Evolutionary conservation across 495 filamentous ascomycete species (phyloP), one percentile per base, ranked within the genome.

Genomic region (Aspergillus kassunensis): DNA sequence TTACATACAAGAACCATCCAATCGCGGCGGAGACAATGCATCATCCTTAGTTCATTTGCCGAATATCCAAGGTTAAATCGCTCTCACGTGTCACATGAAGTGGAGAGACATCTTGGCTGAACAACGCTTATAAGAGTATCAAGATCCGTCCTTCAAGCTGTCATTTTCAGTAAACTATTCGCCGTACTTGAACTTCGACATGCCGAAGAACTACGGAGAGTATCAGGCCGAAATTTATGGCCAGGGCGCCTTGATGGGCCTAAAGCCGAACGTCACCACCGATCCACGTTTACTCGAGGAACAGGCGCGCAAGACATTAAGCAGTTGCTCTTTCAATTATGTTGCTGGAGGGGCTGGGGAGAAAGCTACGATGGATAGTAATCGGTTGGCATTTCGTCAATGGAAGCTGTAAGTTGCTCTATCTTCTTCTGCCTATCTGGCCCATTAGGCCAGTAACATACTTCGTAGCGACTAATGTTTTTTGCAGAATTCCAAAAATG

Each of bases 301-400:
- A 31, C 75, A 81, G 55, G 83, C 82, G 13, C 69, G 65, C 40
- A 68, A 73, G 42, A 62, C 64, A 33, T 67, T 85, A 55, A 63
- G 66, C 19, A 61, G 62, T 1, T 72, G 75, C 19, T 67, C 75
- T 12, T 86, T 72, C 63, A 79, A 81, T 54, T 87, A 85, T 67
- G 75, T 84, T 12, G 70, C 77, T 20, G 82, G 83, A n/a, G 82
- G 81, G 13, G 84, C 83, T 10, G 83, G 84, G 8, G 81, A 86
- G 59, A 74, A 77, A 54, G 74, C 80, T 2, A 87, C 83, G 0
- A 80, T 85, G 79, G 78, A 83, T 48, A 79, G 80, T 37, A 87
- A 86, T 60, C 74, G 81, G 2, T 62, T 83, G 21, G 80, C 82
- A 9, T 85, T 87, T 61, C 69, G 80, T 11, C 81, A 85, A 57